phyloP scores from a whole-genome alignment of 1,139 yeast species.

The Suhomyces kunorum region DNA sequence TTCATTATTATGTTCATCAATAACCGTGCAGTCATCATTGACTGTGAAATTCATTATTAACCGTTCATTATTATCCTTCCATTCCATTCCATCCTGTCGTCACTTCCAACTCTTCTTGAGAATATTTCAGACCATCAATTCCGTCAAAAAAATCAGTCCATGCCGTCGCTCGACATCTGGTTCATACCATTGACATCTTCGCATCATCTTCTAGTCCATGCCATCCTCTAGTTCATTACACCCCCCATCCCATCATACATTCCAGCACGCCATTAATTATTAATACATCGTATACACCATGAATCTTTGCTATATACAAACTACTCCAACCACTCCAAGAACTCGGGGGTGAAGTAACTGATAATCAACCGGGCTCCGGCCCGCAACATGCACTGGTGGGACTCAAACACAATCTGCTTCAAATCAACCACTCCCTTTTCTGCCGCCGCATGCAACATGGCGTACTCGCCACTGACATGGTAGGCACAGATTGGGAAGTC shows the following conservation, averaged over 20 bases:
- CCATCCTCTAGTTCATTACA: neutral
- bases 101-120: no score
- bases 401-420: constrained; percentile 85
- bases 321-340: constrained; percentile 80
- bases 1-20: no score
- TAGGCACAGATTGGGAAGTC: constrained; percentile 93
- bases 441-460: constrained; percentile 98
- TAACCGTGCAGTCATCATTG: no score
- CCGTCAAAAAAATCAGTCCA: no score
- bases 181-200: no score
- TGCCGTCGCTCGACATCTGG: no score
- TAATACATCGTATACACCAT: neutral
- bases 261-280: neutral
- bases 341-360: constrained; percentile 93
- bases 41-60: no score
- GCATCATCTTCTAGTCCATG: no score
- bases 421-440: constrained; percentile 92
- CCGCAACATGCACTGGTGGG: constrained; percentile 87
- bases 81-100: no score
- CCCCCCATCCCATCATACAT: neutral
- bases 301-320: no score
- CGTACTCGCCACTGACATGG: constrained; percentile 97
- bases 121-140: no score
- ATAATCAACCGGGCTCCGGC: constrained; percentile 95
- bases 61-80: no score